These are phyloP conservation scores for Diaporthe amygdali DNA, from an alignment of 2,329 filamentous ascomycete genomes.

Conservation along the genomic window DNA sequence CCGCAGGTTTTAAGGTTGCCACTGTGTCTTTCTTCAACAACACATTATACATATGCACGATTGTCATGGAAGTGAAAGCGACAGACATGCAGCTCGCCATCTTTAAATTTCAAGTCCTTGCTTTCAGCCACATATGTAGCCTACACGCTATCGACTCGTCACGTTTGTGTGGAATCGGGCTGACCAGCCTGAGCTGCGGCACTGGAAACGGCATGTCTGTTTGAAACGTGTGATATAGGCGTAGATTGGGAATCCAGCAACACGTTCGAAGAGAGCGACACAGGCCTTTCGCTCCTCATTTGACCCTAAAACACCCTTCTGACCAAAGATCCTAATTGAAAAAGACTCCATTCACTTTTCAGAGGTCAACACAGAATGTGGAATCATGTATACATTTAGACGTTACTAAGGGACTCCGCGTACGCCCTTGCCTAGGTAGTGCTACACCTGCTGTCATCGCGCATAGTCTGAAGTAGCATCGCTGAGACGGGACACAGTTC, in stretches of 20 bases:
- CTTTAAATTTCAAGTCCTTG: not conserved
- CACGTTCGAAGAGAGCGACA: not conserved
- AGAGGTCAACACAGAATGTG: not conserved
- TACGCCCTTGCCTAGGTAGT: not conserved
- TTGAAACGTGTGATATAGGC: not conserved
- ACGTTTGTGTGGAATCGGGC: not conserved
- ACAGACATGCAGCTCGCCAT: not conserved
- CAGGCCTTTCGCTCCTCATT: not conserved
- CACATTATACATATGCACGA: no score
- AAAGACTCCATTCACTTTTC: not conserved
- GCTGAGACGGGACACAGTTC: not conserved
- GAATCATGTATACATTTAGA: not conserved
- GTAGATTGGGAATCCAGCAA: not conserved
- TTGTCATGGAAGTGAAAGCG: no score
- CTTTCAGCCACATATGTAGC: not conserved
- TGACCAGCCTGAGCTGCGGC: not conserved
- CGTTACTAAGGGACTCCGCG: no score
- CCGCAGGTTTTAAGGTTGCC: no score
- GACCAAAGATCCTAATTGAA: not conserved
- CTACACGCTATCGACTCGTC: not conserved
- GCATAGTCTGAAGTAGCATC: not conserved
- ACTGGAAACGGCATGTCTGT: not conserved
- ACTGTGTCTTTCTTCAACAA: no score
- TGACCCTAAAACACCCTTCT: not conserved
- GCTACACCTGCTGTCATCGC: not conserved